Conservation (phyloP, 2,329 filamentous ascomycete species). For the Microcyclospora tardicrescens region DNA sequence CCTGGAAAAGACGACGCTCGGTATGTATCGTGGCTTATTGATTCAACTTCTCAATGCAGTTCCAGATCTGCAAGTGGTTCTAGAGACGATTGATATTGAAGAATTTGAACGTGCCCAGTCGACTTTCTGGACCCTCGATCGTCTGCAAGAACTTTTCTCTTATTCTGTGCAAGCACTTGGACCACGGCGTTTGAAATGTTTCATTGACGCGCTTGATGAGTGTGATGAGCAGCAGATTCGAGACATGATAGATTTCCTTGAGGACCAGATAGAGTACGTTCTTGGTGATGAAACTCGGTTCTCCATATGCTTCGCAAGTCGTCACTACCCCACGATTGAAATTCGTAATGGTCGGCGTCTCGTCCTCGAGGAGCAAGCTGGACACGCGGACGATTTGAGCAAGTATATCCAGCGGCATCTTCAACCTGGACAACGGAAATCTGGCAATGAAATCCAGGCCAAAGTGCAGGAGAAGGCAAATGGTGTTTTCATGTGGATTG, state of each 20-base stretch:
- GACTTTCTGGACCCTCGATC: conserved; percentile 12
- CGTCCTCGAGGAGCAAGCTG: conserved; percentile 24
- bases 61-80: conserved; percentile 19
- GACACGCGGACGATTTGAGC: conserved; percentile 21
- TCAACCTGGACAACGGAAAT: conserved; percentile 3
- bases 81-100: conserved; percentile 7
- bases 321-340: conserved; percentile 32
- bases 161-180: conserved; percentile 16
- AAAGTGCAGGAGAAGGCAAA: conserved; percentile 26
- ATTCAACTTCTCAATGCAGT: conserved; percentile 30
- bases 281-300: conserved; percentile 7
- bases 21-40: conserved; percentile 40
- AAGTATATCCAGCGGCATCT: conserved; percentile 24
- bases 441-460: neutral
- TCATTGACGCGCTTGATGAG: conserved; percentile 37
- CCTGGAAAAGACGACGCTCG: conserved; percentile 33
- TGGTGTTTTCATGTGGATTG: conserved; percentile 36
- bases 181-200: conserved; percentile 17
- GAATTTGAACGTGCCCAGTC: neutral
- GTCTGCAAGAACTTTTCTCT: conserved; percentile 19
- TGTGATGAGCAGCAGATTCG: conserved; percentile 27
- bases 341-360: conserved; percentile 20
- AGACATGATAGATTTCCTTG: conserved; percentile 27
- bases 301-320: conserved; percentile 29
- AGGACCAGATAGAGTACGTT: conserved; percentile 16